Conservation (phyloP, 2,329 filamentous ascomycete genomes). For the Grosmannia huntii region DNA sequence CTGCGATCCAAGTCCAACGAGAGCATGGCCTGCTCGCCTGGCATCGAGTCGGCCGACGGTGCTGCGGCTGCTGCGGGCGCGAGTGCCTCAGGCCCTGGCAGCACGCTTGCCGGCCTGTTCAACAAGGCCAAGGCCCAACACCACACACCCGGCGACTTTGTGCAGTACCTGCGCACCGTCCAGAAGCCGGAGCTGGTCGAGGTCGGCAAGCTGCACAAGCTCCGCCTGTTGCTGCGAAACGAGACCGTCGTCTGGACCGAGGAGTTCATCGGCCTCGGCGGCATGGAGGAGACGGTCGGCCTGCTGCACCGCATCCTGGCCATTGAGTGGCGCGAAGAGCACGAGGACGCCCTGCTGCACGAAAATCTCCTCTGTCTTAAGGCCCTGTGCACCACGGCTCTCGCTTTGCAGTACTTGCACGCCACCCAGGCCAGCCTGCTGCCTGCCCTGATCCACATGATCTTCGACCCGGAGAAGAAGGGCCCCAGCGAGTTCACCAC, state of each 20-base stretch:
- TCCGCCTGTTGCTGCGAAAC: constrained; percentile 77
- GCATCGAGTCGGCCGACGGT: constrained; percentile 24
- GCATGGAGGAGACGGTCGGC: constrained; percentile 82
- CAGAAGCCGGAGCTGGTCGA: constrained; percentile 74
- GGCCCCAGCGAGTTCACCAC: constrained; percentile 95
- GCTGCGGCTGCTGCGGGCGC: constrained; percentile 35
- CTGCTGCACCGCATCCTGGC: constrained; percentile 85
- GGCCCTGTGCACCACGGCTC: constrained; percentile 80
- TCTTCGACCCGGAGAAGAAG: constrained; percentile 97
- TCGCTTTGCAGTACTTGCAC: constrained; percentile 70
- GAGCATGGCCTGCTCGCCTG: constrained; percentile 36
- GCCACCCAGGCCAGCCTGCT: constrained; percentile 72
- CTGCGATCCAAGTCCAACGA: constrained; percentile 63
- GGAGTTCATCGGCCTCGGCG: constrained; percentile 74
- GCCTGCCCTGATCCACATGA: constrained; percentile 71
- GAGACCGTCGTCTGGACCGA: constrained; percentile 96
- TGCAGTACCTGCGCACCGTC: constrained; percentile 69
- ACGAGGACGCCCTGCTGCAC: constrained; percentile 85
- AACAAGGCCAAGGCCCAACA: constrained; percentile 58
- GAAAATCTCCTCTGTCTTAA: constrained; percentile 90
- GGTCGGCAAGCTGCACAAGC: constrained; percentile 89
- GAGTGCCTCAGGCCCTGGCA: constrained; percentile 20
- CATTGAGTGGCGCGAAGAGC: constrained; percentile 95
- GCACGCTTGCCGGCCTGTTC: constrained; percentile 32
- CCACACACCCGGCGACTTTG: constrained; percentile 70